Base-by-base conservation (phyloP, 495 filamentous ascomycete species). In the Penicillium angulare region DNA sequence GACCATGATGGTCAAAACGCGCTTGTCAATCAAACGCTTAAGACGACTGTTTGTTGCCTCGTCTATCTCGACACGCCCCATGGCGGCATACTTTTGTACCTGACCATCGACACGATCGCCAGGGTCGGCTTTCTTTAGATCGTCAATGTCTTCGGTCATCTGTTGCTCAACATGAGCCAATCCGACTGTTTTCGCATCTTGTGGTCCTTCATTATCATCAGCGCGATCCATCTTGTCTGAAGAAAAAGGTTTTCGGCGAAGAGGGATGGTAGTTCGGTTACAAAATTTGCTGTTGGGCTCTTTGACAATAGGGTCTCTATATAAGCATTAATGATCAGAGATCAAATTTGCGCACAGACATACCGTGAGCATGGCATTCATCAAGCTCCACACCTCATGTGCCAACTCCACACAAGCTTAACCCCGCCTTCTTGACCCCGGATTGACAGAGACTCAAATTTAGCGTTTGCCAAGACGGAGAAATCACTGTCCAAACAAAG, bases 21-120 rank as follows among this genome's bases (percentile, higher is more conserved):
- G 66, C 27, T 53, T 53, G 49, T 79, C 74, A 34, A 79, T 79
- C 62, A 75, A 29, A 36, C 33, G 32, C n/a, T 38, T 24, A 7
- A 59, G 50, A 13, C 75, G 68, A 18, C 57, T 67, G 52, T 75
- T 77, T 18, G 79, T 74, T 43, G 68, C 73, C 21, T 71, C 60
- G 1, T 72, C 67, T n/a, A n/a, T 35, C 0, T 35, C 33, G n/a
- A 35, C 33, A 16, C 33, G 33, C 6, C 33, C 33, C 33, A 35
- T 35, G n/a, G 33, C 33, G 4, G 33, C 33, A 4, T 35, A 35
- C 33, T 35, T 35, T 16, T 35, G 33, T 12, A 35, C 33, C 12
- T 35, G 12, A 15, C 17, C 33, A 35, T 35, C 33, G 17, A 35
- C 33, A 16, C 33, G 33, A 35, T 35, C 33, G 17, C 33, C 33